Evolutionary conservation across 2,329 filamentous ascomycete genomes (phyloP).

Genomic region (Trichoderma breve): DNA sequence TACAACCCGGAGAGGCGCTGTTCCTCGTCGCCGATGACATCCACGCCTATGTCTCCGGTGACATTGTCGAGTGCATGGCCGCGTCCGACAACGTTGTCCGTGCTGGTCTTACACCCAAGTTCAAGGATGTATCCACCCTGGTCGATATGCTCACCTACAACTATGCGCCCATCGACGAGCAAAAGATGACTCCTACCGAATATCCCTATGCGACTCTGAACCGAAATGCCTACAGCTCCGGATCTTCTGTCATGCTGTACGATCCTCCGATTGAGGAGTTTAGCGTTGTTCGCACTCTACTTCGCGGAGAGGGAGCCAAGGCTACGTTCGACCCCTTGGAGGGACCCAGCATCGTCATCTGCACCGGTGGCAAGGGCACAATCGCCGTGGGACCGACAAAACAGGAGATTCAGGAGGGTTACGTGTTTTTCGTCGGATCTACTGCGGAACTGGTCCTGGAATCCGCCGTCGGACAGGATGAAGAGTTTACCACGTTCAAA

Average conservation of each 20-base stretch:
- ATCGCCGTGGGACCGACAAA: conserved; percentile 82
- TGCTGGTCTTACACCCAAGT: conserved; percentile 96
- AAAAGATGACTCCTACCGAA: conserved; percentile 84
- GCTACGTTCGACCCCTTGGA: conserved; percentile 83
- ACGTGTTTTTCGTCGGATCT: conserved; percentile 82
- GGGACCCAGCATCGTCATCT: conserved; percentile 90
- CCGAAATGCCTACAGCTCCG: conserved; percentile 74
- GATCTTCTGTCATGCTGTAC: conserved; percentile 72
- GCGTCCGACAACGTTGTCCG: conserved; percentile 98
- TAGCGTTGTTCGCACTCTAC: conserved; percentile 75
- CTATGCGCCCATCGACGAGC: conserved; percentile 89
- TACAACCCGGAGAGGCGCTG: conserved; percentile 87
- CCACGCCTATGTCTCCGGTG: conserved; percentile 88
- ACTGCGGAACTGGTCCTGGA: conserved; percentile 81
- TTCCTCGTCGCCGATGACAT: conserved; percentile 97
- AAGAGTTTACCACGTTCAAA: conserved; percentile 84
- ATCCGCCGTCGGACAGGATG: conserved; percentile 57
- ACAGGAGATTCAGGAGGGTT: conserved; percentile 69
- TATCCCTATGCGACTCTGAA: conserved; percentile 87
- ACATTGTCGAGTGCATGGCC: conserved; percentile 99
- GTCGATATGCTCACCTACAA: conserved; percentile 92
- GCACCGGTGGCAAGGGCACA: conserved; percentile 76
- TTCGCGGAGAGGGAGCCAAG: conserved; percentile 71
- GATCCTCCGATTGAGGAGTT: conserved; percentile 98
- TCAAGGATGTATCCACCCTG: conserved; percentile 90